Evolutionary conservation across 129 eudicot species (phyloP).

Genomic region (Chrysanthemum lavandulifolium): DNA sequence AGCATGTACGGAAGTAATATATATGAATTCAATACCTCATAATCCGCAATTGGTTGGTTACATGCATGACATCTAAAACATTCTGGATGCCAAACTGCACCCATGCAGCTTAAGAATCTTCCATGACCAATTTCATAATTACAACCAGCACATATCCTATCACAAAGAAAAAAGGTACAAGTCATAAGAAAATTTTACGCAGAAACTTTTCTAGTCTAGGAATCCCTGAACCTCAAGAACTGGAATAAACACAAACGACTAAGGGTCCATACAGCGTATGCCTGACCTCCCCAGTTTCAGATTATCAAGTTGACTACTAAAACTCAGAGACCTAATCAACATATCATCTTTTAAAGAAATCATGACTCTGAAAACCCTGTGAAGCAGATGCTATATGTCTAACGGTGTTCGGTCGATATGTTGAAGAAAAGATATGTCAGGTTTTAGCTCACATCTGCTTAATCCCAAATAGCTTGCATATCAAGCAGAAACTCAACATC

Average conservation of each 20-base stretch:
- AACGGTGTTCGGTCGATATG: no score
- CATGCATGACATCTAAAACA: constrained; percentile 94
- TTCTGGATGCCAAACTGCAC: constrained; percentile 95
- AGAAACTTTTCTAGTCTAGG: not conserved
- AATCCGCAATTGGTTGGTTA: constrained; percentile 80
- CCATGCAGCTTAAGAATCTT: constrained; percentile 87
- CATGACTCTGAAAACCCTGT: not conserved
- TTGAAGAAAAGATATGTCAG: no score
- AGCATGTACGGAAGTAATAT: constrained; percentile 12
- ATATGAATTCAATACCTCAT: constrained; percentile 59
- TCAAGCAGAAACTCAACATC: no score
- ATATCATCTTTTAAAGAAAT: not conserved
- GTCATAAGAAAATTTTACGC: not conserved
- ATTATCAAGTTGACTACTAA: no score
- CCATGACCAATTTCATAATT: constrained; percentile 87
- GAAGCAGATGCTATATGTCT: not conserved
- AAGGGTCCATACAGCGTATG: no score
- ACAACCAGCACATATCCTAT: constrained; percentile 92
- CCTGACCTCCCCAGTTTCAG: no score
- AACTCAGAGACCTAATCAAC: no score
- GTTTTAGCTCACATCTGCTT: no score
- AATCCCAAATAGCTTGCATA: no score
- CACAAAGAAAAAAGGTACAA: constrained; percentile 14
- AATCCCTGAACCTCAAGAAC: not conserved
- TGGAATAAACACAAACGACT: not conserved